A percentile compares a stretch with the other conserved stretches of the same genome.
Evolutionary conservation across 1,139 yeast species (phyloP).

Genomic region (Diutina mesorugosa): DNA sequence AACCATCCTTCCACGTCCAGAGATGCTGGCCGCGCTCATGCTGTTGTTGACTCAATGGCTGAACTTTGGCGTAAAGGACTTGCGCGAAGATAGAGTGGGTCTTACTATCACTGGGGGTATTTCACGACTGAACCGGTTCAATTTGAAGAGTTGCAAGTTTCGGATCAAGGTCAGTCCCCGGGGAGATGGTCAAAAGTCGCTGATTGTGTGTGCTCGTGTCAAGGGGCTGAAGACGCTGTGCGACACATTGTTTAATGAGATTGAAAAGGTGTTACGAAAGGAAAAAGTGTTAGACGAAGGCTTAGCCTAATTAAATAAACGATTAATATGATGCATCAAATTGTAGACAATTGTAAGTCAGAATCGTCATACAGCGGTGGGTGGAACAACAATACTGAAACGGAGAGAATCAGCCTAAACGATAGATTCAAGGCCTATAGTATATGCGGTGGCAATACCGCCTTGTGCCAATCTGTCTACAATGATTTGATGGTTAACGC

Average conservation of each 20-base stretch:
- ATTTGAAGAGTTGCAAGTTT: constrained; percentile 53
- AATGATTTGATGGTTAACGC: too few species aligned
- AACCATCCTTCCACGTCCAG: constrained; percentile 38
- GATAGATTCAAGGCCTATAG: too few species aligned
- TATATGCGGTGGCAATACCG: too few species aligned
- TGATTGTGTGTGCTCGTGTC: constrained; percentile 31
- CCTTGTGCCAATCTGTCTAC: too few species aligned
- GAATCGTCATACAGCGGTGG: too few species aligned
- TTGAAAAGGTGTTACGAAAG: constrained; percentile 31
- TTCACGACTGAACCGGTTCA: constrained; percentile 46
- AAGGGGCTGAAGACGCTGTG: constrained; percentile 32
- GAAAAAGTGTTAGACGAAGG: constrained; percentile 25
- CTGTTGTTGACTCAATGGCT: constrained; percentile 58
- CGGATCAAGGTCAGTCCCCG: constrained; percentile 33
- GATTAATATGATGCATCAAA: not conserved
- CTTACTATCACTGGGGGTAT: constrained; percentile 45
- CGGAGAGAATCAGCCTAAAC: too few species aligned
- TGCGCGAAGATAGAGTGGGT: constrained; percentile 31
- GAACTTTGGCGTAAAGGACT: constrained; percentile 52
- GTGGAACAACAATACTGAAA: too few species aligned
- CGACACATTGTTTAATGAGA: constrained; percentile 31
- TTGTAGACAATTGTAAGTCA: too few species aligned
- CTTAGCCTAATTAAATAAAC: not conserved
- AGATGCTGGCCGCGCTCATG: constrained; percentile 51
- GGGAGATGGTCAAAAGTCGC: constrained; percentile 21